These are phyloP conservation scores for Pseudoperonospora humuli DNA, from an alignment of 352 stramenopile genomes.

Conservation along the genomic window DNA sequence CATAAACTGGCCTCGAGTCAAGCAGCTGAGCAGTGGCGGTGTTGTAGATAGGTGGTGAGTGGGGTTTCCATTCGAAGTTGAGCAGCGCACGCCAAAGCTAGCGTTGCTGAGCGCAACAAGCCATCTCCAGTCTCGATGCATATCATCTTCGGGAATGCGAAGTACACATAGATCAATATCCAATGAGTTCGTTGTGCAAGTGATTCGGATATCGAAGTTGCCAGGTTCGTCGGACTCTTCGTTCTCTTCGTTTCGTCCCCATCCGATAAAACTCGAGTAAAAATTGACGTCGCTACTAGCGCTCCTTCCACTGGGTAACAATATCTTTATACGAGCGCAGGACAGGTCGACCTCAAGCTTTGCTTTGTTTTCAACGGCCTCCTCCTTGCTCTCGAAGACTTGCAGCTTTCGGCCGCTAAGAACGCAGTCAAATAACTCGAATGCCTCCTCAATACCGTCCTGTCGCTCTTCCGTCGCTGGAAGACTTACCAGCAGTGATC, in stretches of 20 bases:
- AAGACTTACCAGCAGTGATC: slow-evolving; percentile 26
- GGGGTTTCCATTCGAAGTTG: slow-evolving; percentile 11
- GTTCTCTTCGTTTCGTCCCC: slow-evolving; percentile 8
- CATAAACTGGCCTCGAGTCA: slow-evolving; percentile 65
- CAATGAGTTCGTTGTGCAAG: not conserved
- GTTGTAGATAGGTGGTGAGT: slow-evolving; percentile 1
- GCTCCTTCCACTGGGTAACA: slow-evolving; percentile 23
- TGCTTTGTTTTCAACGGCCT: not conserved
- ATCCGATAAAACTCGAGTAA: slow-evolving; percentile 22
- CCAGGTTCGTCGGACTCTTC: slow-evolving; percentile 9
- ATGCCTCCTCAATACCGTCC: slow-evolving; percentile 12
- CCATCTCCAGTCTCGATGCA: slow-evolving; percentile 58
- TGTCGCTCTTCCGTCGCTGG: slow-evolving; percentile 1
- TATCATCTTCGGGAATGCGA: slow-evolving; percentile 41
- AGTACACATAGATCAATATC: slow-evolving; percentile 23
- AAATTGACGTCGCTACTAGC: slow-evolving; percentile 5
- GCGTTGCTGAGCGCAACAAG: slow-evolving; percentile 53
- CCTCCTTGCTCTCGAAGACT: slow-evolving; percentile 22
- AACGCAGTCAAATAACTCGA: slow-evolving; percentile 31
- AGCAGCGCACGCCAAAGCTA: slow-evolving; percentile 34
- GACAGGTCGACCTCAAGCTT: slow-evolving; percentile 35
- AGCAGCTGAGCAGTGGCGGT: slow-evolving; percentile 46
- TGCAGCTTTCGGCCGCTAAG: slow-evolving; percentile 28
- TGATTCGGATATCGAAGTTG: slow-evolving; percentile 30
- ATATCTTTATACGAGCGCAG: slow-evolving; percentile 26